Conservation (phyloP, 2,329 filamentous ascomycete genomes). For the Cercospora zeae-maydis region DNA sequence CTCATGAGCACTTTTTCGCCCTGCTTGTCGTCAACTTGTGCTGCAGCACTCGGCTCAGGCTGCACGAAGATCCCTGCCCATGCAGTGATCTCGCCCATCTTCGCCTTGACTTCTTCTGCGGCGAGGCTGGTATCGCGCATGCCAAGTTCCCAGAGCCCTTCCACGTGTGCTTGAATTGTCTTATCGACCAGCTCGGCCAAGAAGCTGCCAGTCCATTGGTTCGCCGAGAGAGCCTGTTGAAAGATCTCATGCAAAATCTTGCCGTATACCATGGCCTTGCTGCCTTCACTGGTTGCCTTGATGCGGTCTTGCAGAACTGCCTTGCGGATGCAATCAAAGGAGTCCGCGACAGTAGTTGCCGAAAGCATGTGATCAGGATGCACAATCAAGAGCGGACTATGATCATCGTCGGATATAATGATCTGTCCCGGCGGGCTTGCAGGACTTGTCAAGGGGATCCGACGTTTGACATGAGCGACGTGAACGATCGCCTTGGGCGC, state of each 20-base stretch:
- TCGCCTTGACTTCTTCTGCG: conserved; percentile 73
- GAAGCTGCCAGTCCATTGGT: conserved; percentile 71
- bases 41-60: conserved; percentile 64
- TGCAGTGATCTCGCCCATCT: conserved; percentile 72
- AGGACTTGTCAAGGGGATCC: conserved; percentile 12
- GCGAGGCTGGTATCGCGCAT: conserved; percentile 65
- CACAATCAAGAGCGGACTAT: conserved; percentile 70
- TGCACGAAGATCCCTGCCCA: conserved; percentile 84
- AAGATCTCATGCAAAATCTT: conserved; percentile 94
- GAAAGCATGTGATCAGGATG: conserved; percentile 96
- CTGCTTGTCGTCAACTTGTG: conserved; percentile 74
- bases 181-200: conserved; percentile 63
- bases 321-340: conserved; percentile 83
- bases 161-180: conserved; percentile 72
- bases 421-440: conserved; percentile 59
- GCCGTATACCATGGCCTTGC: conserved; percentile 81
- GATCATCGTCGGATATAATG: conserved; percentile 67
- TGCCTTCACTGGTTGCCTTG: conserved; percentile 80
- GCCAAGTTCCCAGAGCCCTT: conserved; percentile 85
- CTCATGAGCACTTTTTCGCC: conserved; percentile 74
- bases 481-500: conserved; percentile 75
- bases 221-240: conserved; percentile 79
- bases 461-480: conserved; percentile 53
- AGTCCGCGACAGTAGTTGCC: conserved; percentile 92
- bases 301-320: conserved; percentile 93